Base-by-base conservation (phyloP, 805 yeast species). In the Starmerella bacillaris region DNA sequence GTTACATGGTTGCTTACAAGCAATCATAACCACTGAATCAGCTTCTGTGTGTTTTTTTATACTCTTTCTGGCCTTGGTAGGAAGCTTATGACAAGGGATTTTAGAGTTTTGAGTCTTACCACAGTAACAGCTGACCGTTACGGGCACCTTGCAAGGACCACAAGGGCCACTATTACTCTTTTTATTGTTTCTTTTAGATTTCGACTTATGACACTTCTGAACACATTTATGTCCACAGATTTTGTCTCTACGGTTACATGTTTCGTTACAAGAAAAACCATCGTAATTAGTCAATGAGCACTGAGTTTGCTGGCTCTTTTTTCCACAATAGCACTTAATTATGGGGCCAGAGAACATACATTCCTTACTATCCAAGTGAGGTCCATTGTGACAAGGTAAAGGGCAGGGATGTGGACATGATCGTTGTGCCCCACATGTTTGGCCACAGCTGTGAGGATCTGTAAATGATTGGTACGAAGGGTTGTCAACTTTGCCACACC, bases 91-190 rank as follows among this genome's bases (percentile, higher is more conserved):
- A 27, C 30, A 27, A 27, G 15, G 30, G 9, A 14, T 14, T 4
- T n/a, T 18, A 5, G 22, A 16, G 9, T 31, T 15, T 5, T 26
- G 26, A 9, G 30, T 5, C 15, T 18, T 29, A 4, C 49, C 47
- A 24, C 50, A 45, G 24, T 28, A 36, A 34, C 50, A 1, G 71
- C 77, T 26, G 57, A 63, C 8, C 59, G 60, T 17, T 4, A 39
- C 22, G 9, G 31, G 24, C 2, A 18, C 33, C 3, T 29, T 21
- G 22, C 51, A 47, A 1, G 42, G 42, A 3, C 41, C 41, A 30
- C 50, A 47, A n/a, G n/a, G n/a, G n/a, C n/a, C n/a, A 19, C 15
- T 4, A 7, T 22, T 21, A 9, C 16, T 20, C 11, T 28, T 24
- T 5, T 27, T 33, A 8, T 37, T 37, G n/a, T 24, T 24, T 15